Evolutionary conservation across 78 protist genomes (phyloP).

Genomic region (Bodo saltans): DNA sequence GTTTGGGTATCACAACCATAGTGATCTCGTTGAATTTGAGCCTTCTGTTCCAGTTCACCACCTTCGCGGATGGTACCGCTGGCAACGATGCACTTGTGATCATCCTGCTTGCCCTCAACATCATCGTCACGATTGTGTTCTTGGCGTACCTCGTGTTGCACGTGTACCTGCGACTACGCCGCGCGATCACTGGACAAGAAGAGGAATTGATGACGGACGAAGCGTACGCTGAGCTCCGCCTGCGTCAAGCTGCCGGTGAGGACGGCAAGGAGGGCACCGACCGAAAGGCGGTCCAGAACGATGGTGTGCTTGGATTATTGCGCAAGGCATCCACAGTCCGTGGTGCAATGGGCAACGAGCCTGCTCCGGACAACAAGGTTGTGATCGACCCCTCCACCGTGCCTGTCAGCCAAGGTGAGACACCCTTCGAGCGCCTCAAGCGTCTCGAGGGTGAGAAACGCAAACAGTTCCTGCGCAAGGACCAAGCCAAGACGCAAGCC

Average conservation of each 20-base stretch:
- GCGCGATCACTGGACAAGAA: neutral
- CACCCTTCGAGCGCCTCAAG: neutral
- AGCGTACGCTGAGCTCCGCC: neutral
- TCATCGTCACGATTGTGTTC: neutral
- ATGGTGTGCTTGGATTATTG: neutral
- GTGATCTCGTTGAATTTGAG: neutral
- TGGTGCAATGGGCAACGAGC: neutral
- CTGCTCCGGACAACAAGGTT: neutral
- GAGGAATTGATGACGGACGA: neutral
- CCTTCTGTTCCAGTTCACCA: conserved; percentile 11
- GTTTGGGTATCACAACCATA: neutral
- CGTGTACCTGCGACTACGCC: neutral
- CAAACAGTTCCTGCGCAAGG: neutral
- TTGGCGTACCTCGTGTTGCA: neutral
- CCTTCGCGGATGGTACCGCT: neutral
- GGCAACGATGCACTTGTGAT: neutral
- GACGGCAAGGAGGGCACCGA: too few species aligned
- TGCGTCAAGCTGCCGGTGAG: neutral
- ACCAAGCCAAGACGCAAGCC: neutral
- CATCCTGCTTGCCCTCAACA: neutral
- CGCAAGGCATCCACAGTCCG: neutral
- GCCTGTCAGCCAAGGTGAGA: neutral
- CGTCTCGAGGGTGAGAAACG: neutral
- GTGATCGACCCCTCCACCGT: neutral
- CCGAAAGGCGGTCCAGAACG: neutral